Evolutionary conservation across 495 filamentous ascomycete genomes (phyloP), one percentile per base, ranked within the genome.

Genomic region (Penicillium chermesinum): DNA sequence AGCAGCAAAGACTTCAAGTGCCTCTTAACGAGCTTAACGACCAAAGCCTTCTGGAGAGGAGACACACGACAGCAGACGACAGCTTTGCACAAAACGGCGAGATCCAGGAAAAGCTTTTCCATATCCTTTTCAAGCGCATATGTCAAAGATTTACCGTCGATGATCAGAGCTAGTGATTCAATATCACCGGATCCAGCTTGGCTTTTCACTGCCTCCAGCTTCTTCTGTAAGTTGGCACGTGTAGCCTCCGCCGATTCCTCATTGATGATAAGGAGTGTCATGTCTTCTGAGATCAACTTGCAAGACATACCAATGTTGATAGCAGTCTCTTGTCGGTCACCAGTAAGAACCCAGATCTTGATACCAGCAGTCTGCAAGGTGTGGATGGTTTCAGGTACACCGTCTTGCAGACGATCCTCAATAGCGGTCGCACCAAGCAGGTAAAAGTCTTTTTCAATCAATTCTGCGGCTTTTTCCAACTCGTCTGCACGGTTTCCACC

Each of bases 241-340:
- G 94, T 97, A 13, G 80, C 86, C 19, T 70, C 66, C 8, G 87
- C 70, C 21, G 61, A 78, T 43, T 96, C 90, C 61, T 99, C 91
- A 57, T 99, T 99, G 58, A 99, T 77, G 61, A 99, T 95, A 43
- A 99, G 73, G 10, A 99, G 75, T 47, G 91, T 95, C 94, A 99
- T 99, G 53, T 99, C 94, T 65, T 99, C 94, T 39, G 89, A 95
- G 38, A 99, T 89, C 18, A 99, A 77, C 72, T 96, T 97, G 69
- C 94, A 99, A 59, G 89, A 95, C 94, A 99, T 99, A 48, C 94
- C 94, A 58, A 99, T 99, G 61, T 99, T 99, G 73, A 99, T 99
- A 41, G 94, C 94, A 39, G 94, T 99, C 64, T 99, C 94, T 64
- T 99, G 94, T 59, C 94, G 79, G 73, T 99, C 94, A 58, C 94